phyloP scores from a whole-genome alignment of 2,329 filamentous ascomycete genomes.

The Aspergillus transmontanensis region DNA sequence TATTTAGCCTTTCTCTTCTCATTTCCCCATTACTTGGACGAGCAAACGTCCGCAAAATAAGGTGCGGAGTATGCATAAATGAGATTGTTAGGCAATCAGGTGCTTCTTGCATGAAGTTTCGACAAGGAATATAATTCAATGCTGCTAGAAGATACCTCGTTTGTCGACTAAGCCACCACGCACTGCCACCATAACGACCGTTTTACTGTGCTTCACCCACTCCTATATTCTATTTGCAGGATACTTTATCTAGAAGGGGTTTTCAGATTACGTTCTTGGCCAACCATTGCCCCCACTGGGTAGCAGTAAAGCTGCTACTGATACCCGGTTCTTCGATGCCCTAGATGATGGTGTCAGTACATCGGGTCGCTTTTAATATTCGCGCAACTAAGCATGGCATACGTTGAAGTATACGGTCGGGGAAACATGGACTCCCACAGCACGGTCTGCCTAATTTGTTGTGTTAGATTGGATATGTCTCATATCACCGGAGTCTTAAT shows the following conservation, averaged over 20 bases:
- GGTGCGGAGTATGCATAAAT: conserved; percentile 10
- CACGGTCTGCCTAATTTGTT: conserved; percentile 56
- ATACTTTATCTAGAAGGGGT: conserved; percentile 2
- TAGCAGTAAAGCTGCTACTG: conserved; percentile 73
- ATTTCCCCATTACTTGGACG: not conserved
- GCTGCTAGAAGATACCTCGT: conserved; percentile 18
- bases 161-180: conserved; percentile 12
- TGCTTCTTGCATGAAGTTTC: conserved; percentile 30
- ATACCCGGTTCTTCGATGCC: conserved; percentile 77
- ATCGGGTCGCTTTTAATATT: conserved; percentile 2
- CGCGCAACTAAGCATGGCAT: conserved; percentile 18
- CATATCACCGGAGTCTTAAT: conserved; percentile 4
- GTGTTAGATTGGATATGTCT: conserved; percentile 19
- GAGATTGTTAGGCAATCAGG: conserved; percentile 22
- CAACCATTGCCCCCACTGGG: conserved; percentile 87
- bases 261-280: conserved; percentile 61
- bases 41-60: conserved; percentile 7
- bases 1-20: conserved; percentile 3
- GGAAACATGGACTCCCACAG: conserved; percentile 84
- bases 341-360: conserved; percentile 33
- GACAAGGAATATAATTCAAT: conserved; percentile 34
- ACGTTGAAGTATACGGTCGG: conserved; percentile 87
- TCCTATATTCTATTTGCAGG: conserved; percentile 6
- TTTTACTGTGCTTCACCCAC: conserved; percentile 4
- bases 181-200: conserved; percentile 9